Evolutionary conservation across 768 basidiomycete species (phyloP), one percentile per base, ranked within the genome.

Genomic region (Mycena rosella): DNA sequence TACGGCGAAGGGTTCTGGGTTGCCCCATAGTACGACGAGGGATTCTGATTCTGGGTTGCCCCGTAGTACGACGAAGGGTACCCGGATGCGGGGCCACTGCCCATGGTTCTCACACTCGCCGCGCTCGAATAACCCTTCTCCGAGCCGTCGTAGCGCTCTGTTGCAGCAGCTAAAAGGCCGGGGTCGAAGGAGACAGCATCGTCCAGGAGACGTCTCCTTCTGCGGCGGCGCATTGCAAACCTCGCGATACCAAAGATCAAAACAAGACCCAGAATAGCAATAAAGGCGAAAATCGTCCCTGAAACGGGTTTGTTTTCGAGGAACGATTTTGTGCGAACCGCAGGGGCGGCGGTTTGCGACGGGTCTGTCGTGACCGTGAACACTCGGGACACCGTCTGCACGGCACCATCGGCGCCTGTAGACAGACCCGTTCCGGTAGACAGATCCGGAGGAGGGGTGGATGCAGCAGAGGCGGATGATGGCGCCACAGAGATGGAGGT

Each of bases 301-400:
- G 87, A 85, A n/a, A 89, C 80, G n/a, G 85, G 80, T 76, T 88
- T 91, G 77, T 93, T 90, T 64, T 88, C 77, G 40, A 93, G 74
- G 78, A 94, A 93, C 14, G 82, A 72, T 11, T 76, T 30, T 44
- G 10, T 36, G 13, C 24, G 30, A n/a, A 75, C 44, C 18, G 74
- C 53, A 3, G 78, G 27, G 20, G 66, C 40, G 3, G 56, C 22
- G 22, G 53, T 72, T 8, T 73, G 29, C 20, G 81, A 66, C 3
- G 79, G 77, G 42, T 1, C n/a, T n/a, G 11, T 4, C 14, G 38
- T 40, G 14, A 76, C 77, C 38, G 76, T 74, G 5, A 80, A 48
- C 53, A 74, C 59, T 8, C 75, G 63, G 15, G 78, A 77, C 34
- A 78, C 73, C 30, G 83, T 76, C 42, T 79, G 74, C n/a, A 80